Percentiles rank a stretch among this genome's conserved stretches.
These are phyloP conservation scores for Globisporangium polare DNA, from an alignment of 352 stramenopile genomes.

Conservation along the genomic window DNA sequence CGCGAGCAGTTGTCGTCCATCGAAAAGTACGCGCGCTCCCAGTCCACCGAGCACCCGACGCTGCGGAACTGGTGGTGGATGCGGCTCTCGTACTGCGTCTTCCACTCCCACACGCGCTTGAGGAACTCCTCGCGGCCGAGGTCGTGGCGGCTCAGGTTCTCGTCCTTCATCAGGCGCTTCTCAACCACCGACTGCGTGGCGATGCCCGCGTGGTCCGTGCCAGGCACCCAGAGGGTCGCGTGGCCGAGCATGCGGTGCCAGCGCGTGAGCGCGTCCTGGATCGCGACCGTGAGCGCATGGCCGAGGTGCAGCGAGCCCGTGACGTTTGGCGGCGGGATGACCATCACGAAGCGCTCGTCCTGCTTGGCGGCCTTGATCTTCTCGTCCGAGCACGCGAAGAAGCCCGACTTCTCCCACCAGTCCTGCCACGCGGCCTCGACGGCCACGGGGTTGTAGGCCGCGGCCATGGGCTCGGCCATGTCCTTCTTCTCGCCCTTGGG, in stretches of 20 bases:
- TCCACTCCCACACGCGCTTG: conserved; percentile 95
- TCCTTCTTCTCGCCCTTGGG: conserved; percentile 95
- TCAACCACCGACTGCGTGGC: conserved; percentile 95
- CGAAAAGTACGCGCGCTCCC: conserved; percentile 97
- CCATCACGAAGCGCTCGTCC: conserved; percentile 97
- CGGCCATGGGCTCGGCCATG: conserved; percentile 86
- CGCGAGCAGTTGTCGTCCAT: conserved; percentile 98
- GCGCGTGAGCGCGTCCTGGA: conserved; percentile 96
- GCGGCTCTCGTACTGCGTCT: conserved; percentile 88
- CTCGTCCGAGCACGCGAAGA: conserved; percentile 93
- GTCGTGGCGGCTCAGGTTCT: conserved; percentile 80
- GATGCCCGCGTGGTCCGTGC: conserved; percentile 98
- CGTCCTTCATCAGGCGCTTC: conserved; percentile 84
- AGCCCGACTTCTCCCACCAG: conserved; percentile 97
- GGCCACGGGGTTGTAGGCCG: conserved; percentile 94
- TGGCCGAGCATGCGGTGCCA: conserved; percentile 98
- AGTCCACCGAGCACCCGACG: conserved; percentile 97
- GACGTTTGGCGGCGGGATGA: conserved; percentile 88
- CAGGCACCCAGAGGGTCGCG: conserved; percentile 97
- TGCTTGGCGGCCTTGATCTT: conserved; percentile 68
- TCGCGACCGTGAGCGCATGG: conserved; percentile 97
- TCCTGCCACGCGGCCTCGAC: conserved; percentile 98
- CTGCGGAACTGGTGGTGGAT: conserved; percentile 87
- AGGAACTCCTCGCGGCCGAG: conserved; percentile 94
- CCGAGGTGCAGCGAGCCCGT: conserved; percentile 95